These are phyloP conservation scores for Saccharomycopsis oosterbeekiorum DNA, from an alignment of 805 yeast genomes.

Conservation along the genomic window DNA sequence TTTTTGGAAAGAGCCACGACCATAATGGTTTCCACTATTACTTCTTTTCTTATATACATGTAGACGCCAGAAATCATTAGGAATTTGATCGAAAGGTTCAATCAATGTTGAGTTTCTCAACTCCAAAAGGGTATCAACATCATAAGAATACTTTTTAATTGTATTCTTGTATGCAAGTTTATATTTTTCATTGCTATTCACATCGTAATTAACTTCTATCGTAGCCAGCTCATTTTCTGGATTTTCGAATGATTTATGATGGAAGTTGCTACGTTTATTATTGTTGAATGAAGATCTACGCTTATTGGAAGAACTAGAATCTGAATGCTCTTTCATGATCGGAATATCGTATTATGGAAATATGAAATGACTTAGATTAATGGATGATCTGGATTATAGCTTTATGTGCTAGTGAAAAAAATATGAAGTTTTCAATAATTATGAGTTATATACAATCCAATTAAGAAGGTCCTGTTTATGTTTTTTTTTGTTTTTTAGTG, in stretches of 20 bases:
- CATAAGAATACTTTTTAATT: slow-evolving; percentile 5
- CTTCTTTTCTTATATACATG: slow-evolving; percentile 1
- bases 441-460: too few relatives aligned
- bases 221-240: slow-evolving; percentile 6
- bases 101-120: slow-evolving; percentile 6
- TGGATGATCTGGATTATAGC: too few relatives aligned
- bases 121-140: slow-evolving; percentile 9
- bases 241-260: not conserved
- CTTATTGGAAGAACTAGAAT: not conserved
- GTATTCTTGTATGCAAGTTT: not conserved
- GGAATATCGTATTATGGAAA: not conserved
- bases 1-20: not conserved
- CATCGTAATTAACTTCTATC: slow-evolving; percentile 4
- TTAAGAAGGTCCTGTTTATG: too few relatives aligned
- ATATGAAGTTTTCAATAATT: too few relatives aligned
- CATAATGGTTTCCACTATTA: not conserved
- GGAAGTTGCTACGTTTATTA: not conserved
- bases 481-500: too few relatives aligned
- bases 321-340: not conserved
- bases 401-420: too few relatives aligned
- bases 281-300: not conserved
- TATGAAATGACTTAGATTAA: not conserved
- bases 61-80: slow-evolving; percentile 15
- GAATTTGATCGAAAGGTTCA: slow-evolving; percentile 1
- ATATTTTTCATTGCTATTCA: slow-evolving; percentile 6